Conservation (phyloP, 805 yeast genomes). For the Cyberlindnera americana region DNA sequence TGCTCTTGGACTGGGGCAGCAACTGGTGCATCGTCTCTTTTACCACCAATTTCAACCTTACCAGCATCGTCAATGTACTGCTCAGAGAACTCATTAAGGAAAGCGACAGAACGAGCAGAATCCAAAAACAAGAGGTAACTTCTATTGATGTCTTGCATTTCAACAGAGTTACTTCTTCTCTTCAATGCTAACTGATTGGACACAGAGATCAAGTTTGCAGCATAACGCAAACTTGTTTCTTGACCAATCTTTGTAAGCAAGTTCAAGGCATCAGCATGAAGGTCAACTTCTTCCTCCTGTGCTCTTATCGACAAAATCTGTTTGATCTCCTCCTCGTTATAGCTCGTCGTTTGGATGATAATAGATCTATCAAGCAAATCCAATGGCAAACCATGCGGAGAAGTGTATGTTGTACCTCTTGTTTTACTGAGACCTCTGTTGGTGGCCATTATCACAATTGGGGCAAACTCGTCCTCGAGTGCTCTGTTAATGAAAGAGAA, state of each 20-base stretch:
- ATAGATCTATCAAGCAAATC: constrained; percentile 93
- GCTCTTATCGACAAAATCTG: constrained; percentile 87
- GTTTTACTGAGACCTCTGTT: constrained; percentile 93
- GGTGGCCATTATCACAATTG: constrained; percentile 97
- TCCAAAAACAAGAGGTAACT: constrained; percentile 85
- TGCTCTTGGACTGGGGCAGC: constrained; percentile 34
- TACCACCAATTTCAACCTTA: constrained; percentile 52
- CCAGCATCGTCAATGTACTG: constrained; percentile 82
- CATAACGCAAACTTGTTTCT: constrained; percentile 89
- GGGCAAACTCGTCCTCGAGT: constrained; percentile 92
- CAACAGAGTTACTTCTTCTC: constrained; percentile 69
- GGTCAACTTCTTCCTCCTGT: constrained; percentile 88
- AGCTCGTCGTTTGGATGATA: constrained; percentile 81
- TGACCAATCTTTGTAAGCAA: constrained; percentile 84
- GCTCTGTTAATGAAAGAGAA: constrained; percentile 95
- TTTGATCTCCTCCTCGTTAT: constrained; percentile 78
- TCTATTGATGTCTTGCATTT: constrained; percentile 79
- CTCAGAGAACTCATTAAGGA: constrained; percentile 62
- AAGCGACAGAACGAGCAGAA: constrained; percentile 83
- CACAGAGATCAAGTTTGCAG: constrained; percentile 86
- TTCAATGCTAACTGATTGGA: constrained; percentile 82
- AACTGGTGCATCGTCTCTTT: constrained; percentile 34
- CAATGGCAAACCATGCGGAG: constrained; percentile 97
- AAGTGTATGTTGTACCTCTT: constrained; percentile 87
- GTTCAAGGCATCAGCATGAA: constrained; percentile 77